These are phyloP conservation scores for Solanum bukasovii DNA, from an alignment of 257 asterid species.

Conservation along the genomic window DNA sequence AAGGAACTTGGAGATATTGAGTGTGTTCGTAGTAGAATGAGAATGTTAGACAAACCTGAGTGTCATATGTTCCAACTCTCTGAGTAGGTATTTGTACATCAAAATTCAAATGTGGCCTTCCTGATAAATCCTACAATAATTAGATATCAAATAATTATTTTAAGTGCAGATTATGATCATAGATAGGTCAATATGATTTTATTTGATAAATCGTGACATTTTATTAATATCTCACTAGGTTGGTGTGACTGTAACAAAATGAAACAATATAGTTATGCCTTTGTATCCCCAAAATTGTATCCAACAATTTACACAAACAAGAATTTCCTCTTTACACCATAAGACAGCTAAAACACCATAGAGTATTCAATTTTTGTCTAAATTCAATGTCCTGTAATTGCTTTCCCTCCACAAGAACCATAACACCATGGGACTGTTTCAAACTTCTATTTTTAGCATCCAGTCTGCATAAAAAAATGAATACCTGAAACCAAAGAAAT, in stretches of 20 bases:
- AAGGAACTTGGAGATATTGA: not conserved
- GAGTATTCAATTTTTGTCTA: not conserved
- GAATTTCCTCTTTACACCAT: not conserved
- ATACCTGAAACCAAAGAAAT: not conserved
- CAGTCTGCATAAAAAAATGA: not conserved
- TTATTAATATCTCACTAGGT: not conserved
- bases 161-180: not conserved
- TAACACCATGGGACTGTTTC: not conserved
- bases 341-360: not conserved
- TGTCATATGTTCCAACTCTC: conserved; percentile 92
- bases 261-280: not conserved
- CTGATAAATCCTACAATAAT: conserved; percentile 69
- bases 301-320: not conserved
- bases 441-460: not conserved
- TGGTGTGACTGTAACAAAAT: not conserved
- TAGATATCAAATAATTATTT: not conserved
- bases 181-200: not conserved
- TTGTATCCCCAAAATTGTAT: not conserved
- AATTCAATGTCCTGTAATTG: not conserved
- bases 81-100: conserved; percentile 76
- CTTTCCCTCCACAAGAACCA: not conserved
- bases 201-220: not conserved
- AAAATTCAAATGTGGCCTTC: conserved; percentile 83
- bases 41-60: conserved; percentile 44
- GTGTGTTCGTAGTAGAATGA: not conserved